Conservation (phyloP, 164 flowering plant species). For the Kalanchoe fedtschenkoi region DNA sequence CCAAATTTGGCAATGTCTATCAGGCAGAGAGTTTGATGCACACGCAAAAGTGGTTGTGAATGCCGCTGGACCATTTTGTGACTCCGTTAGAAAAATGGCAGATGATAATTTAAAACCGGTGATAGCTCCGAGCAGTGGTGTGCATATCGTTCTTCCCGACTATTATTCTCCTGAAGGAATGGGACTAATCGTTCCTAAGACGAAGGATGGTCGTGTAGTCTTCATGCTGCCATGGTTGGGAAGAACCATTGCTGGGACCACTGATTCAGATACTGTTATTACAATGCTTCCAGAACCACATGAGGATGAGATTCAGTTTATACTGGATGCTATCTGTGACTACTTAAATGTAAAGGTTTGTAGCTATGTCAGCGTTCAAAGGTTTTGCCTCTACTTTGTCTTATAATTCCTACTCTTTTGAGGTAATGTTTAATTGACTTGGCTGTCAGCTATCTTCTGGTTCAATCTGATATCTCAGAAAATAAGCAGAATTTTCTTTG, state of each 20-base stretch:
- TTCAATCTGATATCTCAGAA: too few relatives aligned
- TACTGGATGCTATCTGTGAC: conserved; percentile 84
- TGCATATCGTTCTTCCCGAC: conserved; percentile 92
- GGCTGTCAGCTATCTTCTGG: too few relatives aligned
- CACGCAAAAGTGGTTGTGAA: conserved; percentile 91
- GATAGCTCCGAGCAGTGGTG: conserved; percentile 96
- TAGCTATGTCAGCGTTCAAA: conserved; percentile 4
- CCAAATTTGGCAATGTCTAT: conserved; percentile 3
- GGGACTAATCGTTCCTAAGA: conserved; percentile 97
- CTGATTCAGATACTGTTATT: conserved; percentile 75
- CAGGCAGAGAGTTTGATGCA: conserved; percentile 84
- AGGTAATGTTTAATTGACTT: too few relatives aligned
- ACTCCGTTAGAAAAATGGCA: conserved; percentile 75
- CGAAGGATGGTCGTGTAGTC: conserved; percentile 96
- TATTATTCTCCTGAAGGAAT: conserved; percentile 98
- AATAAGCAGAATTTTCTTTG: too few relatives aligned
- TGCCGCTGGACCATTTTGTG: conserved; percentile 98
- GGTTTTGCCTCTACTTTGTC: neutral
- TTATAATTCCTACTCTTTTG: neutral
- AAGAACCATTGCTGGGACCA: conserved; percentile 90
- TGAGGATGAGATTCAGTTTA: conserved; percentile 92
- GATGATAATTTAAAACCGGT: conserved; percentile 57
- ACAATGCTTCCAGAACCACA: conserved; percentile 93
- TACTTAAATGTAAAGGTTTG: conserved; percentile 88
- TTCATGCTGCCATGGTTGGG: conserved; percentile 99